Evolutionary conservation across 1,284 basidiomycete genomes (phyloP), one percentile per base, ranked within the genome.

Genomic region (Trichosporon faecale): DNA sequence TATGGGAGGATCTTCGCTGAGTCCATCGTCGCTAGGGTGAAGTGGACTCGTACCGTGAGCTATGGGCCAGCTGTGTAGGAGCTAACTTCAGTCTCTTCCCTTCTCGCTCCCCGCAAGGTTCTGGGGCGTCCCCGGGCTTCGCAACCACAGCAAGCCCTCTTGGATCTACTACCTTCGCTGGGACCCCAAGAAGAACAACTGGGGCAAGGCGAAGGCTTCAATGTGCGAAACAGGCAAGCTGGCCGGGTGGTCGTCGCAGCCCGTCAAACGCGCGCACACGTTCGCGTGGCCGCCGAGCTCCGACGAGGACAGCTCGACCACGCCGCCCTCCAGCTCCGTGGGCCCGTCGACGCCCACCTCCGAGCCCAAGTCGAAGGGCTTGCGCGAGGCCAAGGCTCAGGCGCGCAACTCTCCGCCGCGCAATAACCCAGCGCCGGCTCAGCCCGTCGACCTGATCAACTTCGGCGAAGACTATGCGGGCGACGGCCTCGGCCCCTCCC

Each of bases 1-100:
- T 76, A 71, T 68, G 76, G 72, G 8, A 69, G 74, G 18, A 72
- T 77, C 25, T 77, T 77, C n/a, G 49, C 66, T 3, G 69, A 70
- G 29, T 72, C 64, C 23, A 66, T 77, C 0, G 3, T 49, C 11
- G 73, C 71, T 16, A 68, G 76, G 65, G 35, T 71, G 29, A 29
- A 67, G 2, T 77, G 70, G 68, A 75, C 70, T 2, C 49, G 55
- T 1, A 37, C 71, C n/a, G 74, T 76, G 25, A 68, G 73, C 65
- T 18, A 12, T n/a, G 3, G 5, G 23, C 14, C 14, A n/a, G 7
- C 11, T 7, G 11, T 12, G 23, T 8, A 5, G 7, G 6, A 5
- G 25, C 68, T 70, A 14, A 70, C 61, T 8, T 0, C 55, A 70
- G 69, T 18, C n/a, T 14, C 49, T 70, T 14, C 66, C 69, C 8